Percentiles rank a stretch among this genome's conserved stretches.
Conservation (phyloP, 306 rosid genomes). For the Clitoria ternatea region DNA sequence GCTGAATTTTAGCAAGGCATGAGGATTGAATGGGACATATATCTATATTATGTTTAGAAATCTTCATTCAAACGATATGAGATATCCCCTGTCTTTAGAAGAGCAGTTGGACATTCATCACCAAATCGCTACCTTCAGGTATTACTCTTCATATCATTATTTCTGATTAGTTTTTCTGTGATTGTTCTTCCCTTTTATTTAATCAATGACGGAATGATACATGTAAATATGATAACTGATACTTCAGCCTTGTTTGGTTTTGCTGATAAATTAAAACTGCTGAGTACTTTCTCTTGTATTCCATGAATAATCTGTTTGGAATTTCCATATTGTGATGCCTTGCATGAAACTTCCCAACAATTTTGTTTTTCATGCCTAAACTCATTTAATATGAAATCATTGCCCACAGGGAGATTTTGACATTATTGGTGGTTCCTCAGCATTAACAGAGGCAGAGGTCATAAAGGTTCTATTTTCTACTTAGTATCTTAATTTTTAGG, state of each 20-base stretch:
- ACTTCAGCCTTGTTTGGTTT: neutral
- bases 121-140: conserved; percentile 97
- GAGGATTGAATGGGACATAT: conserved; percentile 19
- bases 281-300: neutral
- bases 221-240: neutral
- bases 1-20: conserved; percentile 15
- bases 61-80: conserved; percentile 87
- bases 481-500: conserved; percentile 6
- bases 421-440: conserved; percentile 82
- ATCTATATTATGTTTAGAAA: conserved; percentile 52
- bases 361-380: neutral
- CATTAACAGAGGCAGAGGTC: conserved; percentile 86
- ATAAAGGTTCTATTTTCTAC: conserved; percentile 60
- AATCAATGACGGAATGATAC: neutral
- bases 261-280: conserved; percentile 16
- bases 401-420: conserved; percentile 89
- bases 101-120: conserved; percentile 90
- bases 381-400: conserved; percentile 12
- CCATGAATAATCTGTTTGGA: conserved; percentile 14
- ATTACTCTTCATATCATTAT: conserved; percentile 12
- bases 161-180: conserved; percentile 1
- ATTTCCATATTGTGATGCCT: conserved; percentile 16
- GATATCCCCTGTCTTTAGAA: conserved; percentile 73
- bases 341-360: conserved; percentile 8
- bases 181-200: neutral